A percentile compares a stretch with the other conserved stretches of the same genome.
Evolutionary conservation across 2,329 filamentous ascomycete genomes (phyloP).

Genomic region (Colletotrichum chrysophilum): DNA sequence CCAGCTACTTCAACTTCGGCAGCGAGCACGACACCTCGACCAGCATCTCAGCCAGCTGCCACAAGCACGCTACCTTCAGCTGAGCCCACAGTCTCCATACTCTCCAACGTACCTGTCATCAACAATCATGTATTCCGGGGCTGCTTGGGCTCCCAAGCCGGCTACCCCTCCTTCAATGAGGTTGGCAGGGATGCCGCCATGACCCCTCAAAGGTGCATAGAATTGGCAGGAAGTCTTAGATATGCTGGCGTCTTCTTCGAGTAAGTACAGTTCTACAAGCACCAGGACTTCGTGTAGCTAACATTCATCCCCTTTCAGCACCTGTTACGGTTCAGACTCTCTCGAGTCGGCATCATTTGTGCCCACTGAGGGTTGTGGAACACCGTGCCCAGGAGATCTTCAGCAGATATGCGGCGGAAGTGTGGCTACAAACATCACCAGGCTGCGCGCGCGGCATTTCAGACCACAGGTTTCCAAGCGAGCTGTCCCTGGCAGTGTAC

Average conservation of each 20-base stretch:
- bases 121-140: neutral
- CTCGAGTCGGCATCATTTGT: neutral
- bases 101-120: neutral
- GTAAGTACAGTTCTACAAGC: neutral
- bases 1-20: fast-evolving
- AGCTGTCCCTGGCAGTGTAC: neutral
- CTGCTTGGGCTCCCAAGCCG: neutral
- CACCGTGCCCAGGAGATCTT: neutral
- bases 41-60: neutral
- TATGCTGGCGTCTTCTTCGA: neutral
- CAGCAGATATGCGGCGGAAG: neutral
- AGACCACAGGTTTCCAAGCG: neutral
- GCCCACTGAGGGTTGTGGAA: neutral
- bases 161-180: neutral
- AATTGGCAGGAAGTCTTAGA: neutral
- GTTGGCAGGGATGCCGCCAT: neutral
- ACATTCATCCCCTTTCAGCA: neutral
- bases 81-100: neutral
- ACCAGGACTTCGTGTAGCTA: neutral
- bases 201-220: neutral
- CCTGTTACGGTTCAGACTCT: neutral
- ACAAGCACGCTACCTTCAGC: neutral
- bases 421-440: neutral
- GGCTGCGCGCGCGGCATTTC: neutral
- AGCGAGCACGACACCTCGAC: fast-evolving